Conservation (phyloP, 1,139 yeast species). For the Taphrina pruni region DNA sequence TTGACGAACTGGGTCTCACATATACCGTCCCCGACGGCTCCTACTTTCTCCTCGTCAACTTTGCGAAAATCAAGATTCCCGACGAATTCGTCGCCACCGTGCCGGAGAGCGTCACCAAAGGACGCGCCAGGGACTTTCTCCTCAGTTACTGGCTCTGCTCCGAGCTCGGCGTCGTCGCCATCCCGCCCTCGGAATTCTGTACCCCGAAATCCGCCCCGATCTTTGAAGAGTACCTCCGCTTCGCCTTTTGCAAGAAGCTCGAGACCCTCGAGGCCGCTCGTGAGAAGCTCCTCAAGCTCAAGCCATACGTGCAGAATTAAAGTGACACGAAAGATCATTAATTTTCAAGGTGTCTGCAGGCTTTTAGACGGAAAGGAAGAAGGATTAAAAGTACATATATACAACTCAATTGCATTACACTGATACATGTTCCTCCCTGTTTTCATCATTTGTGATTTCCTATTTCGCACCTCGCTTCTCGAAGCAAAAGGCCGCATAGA, state of each 20-base stretch:
- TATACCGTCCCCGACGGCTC: slow-evolving; percentile 93
- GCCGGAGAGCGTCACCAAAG: slow-evolving; percentile 68
- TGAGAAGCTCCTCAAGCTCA: slow-evolving; percentile 69
- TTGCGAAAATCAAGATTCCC: slow-evolving; percentile 80
- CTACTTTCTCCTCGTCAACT: slow-evolving; percentile 85
- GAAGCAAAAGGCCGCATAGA: slow-evolving; percentile 80
- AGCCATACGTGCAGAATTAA: slow-evolving; percentile 58
- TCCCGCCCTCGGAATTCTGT: slow-evolving; percentile 94
- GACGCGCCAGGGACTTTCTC: slow-evolving; percentile 81
- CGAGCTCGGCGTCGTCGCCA: slow-evolving; percentile 91
- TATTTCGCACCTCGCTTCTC: slow-evolving; percentile 55
- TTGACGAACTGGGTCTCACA: slow-evolving; percentile 85
- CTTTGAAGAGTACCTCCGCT: slow-evolving; percentile 84
- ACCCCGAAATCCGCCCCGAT: slow-evolving; percentile 70
- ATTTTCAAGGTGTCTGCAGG: too few species aligned
- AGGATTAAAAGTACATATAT: too few species aligned
- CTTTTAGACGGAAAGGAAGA: too few species aligned
- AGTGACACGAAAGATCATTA: too few species aligned
- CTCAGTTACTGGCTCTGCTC: slow-evolving; percentile 90
- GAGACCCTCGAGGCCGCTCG: slow-evolving; percentile 79
- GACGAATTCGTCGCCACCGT: slow-evolving; percentile 60
- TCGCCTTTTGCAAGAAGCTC: slow-evolving; percentile 96
- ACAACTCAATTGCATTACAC: too few species aligned
- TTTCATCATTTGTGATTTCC: not conserved
- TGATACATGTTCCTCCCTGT: too few species aligned